Percentiles rank a stretch among this genome's conserved stretches.
phyloP scores from a whole-genome alignment of 179 eudicot species.

The Camellia oleifera region DNA sequence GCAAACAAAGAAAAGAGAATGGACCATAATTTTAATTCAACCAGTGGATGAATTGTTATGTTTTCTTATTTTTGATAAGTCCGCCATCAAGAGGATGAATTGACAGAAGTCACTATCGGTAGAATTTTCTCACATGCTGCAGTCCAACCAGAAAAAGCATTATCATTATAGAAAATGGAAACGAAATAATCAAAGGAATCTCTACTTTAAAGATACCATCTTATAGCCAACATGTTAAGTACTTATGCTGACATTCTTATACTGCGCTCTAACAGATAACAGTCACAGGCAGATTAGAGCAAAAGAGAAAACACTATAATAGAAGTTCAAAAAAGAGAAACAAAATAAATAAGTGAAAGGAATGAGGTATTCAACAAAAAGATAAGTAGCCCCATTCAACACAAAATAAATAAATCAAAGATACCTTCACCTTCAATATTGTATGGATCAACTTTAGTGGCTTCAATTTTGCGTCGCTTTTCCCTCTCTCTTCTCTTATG shows the following conservation, averaged over 20 bases:
- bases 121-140: neutral
- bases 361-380: neutral
- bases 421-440: slow-evolving; percentile 8
- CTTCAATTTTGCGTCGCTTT: slow-evolving; percentile 3
- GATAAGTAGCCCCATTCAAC: neutral
- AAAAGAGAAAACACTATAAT: neutral
- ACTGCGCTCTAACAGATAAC: neutral
- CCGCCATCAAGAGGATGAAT: neutral
- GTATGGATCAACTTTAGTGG: neutral
- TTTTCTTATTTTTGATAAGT: no score
- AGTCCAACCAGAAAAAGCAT: neutral
- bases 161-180: neutral
- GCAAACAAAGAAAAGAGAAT: neutral
- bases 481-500: neutral
- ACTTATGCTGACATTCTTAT: neutral
- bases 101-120: neutral
- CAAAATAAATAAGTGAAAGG: neutral
- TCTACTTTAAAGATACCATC: neutral
- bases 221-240: neutral
- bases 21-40: neutral
- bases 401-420: neutral
- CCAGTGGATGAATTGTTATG: neutral
- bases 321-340: neutral
- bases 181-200: neutral
- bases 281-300: neutral